phyloP scores from a whole-genome alignment of 2,329 filamentous ascomycete genomes.

The Leptographium radiaticola region DNA sequence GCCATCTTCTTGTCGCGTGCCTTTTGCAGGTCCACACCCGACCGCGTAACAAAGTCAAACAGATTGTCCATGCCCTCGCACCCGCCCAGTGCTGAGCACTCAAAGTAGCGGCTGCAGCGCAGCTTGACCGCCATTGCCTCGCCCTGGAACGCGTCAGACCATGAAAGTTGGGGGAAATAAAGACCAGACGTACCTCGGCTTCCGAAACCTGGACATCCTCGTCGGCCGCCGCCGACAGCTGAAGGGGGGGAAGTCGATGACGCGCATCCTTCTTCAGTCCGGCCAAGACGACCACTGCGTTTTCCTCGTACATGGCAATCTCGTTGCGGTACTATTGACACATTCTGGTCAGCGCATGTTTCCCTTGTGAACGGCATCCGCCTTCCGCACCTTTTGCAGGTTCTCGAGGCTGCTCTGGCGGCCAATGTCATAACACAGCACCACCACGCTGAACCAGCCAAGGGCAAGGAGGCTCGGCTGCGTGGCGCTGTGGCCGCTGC shows the following conservation, averaged over 20 bases:
- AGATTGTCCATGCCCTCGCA: conserved; percentile 11
- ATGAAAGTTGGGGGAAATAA: background rate
- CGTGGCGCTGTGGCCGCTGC: conserved; percentile 4
- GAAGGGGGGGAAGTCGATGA: conserved; percentile 9
- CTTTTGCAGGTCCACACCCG: conserved; percentile 9
- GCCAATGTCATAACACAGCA: conserved; percentile 11
- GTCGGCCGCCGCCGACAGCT: conserved; percentile 10
- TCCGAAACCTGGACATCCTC: conserved; percentile 8
- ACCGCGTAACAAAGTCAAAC: conserved; percentile 8
- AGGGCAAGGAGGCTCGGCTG: conserved; percentile 9
- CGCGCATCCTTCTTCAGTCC: conserved; percentile 13
- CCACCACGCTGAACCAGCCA: conserved; percentile 13
- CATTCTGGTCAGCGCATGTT: background rate
- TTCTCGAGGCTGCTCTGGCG: conserved; percentile 4
- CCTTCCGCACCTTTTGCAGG: conserved; percentile 6
- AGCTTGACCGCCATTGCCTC: conserved; percentile 1
- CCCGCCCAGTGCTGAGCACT: conserved; percentile 11
- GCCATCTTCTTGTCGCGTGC: conserved; percentile 9
- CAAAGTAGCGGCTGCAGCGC: conserved; percentile 11
- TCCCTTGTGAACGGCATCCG: background rate
- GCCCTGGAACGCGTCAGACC: background rate
- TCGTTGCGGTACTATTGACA: conserved; percentile 10
- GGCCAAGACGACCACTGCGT: conserved; percentile 10
- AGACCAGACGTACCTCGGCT: conserved; percentile 1
- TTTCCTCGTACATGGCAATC: conserved; percentile 11